phyloP scores from a whole-genome alignment of 1,284 basidiomycete species.

The Phylloporus sp. region DNA sequence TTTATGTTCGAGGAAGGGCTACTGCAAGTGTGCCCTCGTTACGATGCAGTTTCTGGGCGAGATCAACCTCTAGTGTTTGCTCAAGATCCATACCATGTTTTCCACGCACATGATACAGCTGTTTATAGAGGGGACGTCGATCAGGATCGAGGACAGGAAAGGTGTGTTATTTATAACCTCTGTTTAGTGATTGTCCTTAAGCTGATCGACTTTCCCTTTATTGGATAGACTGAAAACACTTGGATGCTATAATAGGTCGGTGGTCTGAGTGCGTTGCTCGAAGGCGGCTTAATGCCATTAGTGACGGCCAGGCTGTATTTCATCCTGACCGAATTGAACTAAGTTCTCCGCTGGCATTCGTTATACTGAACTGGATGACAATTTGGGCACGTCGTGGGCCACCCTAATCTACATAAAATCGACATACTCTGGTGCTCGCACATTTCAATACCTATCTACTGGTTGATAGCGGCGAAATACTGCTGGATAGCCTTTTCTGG shows the following conservation, averaged over 20 bases:
- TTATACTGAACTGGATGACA: too few species aligned
- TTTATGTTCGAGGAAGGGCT: conserved; percentile 22
- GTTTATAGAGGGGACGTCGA: not conserved
- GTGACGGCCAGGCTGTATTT: too few species aligned
- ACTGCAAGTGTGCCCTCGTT: conserved; percentile 21
- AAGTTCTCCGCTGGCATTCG: too few species aligned
- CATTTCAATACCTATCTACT: too few species aligned
- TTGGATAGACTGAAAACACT: not conserved
- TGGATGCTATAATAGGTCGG: too few species aligned
- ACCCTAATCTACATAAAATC: too few species aligned
- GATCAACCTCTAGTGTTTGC: conserved; percentile 24
- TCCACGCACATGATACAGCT: conserved; percentile 11
- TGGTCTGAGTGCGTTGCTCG: too few species aligned
- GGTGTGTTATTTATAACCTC: conserved; percentile 29
- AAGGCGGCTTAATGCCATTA: too few species aligned
- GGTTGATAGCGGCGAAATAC: conserved; percentile 15
- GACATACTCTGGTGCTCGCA: too few species aligned
- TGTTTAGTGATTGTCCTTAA: not conserved
- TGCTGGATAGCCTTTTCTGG: conserved; percentile 31
- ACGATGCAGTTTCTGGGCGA: conserved; percentile 26
- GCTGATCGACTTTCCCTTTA: not conserved
- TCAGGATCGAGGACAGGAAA: conserved; percentile 32
- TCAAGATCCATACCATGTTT: conserved; percentile 21
- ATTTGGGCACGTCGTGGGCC: too few species aligned
- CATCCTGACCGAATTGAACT: too few species aligned